Percentiles rank a stretch among this genome's conserved stretches.
Conservation (phyloP, 106 monocot species). For the Dioscorea dumetorum region DNA sequence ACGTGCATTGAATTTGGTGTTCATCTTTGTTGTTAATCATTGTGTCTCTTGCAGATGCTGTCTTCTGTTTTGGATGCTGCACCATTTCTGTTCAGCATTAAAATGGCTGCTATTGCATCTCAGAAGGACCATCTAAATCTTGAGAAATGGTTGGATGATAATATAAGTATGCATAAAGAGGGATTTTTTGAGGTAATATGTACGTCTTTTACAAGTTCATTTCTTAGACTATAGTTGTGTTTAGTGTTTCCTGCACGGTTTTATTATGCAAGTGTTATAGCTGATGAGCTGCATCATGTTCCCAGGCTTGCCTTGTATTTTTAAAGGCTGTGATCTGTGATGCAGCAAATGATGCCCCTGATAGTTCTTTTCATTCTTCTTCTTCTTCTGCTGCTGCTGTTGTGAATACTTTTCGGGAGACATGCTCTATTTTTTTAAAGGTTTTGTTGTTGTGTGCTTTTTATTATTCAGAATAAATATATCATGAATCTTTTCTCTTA, state of each 20-base stretch:
- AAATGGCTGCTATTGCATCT: conserved; percentile 62
- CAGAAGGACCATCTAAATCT: conserved; percentile 52
- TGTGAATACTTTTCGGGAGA: conserved; percentile 36
- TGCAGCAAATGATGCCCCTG: conserved; percentile 25
- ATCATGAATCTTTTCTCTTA: neutral
- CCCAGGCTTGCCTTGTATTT: conserved; percentile 68
- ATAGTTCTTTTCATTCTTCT: conserved; percentile 22
- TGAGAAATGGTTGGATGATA: conserved; percentile 84
- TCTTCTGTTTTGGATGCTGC: conserved; percentile 51
- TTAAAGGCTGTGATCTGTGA: conserved; percentile 33
- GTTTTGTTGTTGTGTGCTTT: conserved; percentile 13
- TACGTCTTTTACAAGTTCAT: neutral
- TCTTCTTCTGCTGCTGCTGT: conserved; percentile 16
- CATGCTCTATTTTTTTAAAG: conserved; percentile 61
- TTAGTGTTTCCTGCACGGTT: neutral
- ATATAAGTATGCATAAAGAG: conserved; percentile 52
- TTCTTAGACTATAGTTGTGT: neutral
- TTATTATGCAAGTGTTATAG: too few species aligned
- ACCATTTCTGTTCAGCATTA: conserved; percentile 64
- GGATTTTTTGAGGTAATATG: conserved; percentile 69
- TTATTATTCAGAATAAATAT: neutral
- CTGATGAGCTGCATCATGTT: neutral
- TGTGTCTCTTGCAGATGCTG: conserved; percentile 53
- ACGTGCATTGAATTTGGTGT: too few species aligned
- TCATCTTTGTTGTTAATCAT: too few species aligned